These are phyloP conservation scores for Ceratocystis smalleyi DNA, from an alignment of 2,329 filamentous ascomycete genomes.

Conservation along the genomic window DNA sequence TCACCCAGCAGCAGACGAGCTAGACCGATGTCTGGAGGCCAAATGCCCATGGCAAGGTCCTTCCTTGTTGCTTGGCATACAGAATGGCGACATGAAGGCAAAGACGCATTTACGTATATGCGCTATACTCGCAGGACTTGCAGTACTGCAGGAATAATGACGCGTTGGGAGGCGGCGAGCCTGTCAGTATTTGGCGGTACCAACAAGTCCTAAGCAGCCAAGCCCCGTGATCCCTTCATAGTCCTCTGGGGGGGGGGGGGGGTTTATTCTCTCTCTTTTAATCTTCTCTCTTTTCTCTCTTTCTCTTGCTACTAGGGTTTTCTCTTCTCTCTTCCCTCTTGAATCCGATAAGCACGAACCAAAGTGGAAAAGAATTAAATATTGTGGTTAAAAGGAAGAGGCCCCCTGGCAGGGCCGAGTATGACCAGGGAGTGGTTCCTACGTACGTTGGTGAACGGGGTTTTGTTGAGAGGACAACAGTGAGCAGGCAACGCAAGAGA, in stretches of 20 bases:
- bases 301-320: not conserved
- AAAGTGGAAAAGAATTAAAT: not conserved
- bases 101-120: not conserved
- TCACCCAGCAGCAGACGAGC: not conserved
- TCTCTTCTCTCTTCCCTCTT: not conserved
- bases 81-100: not conserved
- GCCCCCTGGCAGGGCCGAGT: not conserved
- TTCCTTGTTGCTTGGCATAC: not conserved
- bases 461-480: not conserved
- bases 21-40: not conserved
- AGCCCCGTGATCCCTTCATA: not conserved
- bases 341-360: not conserved
- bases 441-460: not conserved
- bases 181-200: not conserved
- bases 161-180: not conserved
- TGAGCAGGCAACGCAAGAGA: not conserved
- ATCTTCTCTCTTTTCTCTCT: not conserved
- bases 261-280: not conserved
- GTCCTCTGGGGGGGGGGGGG: not conserved
- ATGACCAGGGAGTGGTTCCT: not conserved
- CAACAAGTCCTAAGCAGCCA: not conserved
- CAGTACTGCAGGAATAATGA: not conserved
- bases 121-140: not conserved
- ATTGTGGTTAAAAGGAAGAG: not conserved
- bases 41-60: not conserved